Evolutionary conservation across 495 filamentous ascomycete genomes (phyloP), one percentile per base, ranked within the genome.

Genomic region (Parathielavia appendiculata): DNA sequence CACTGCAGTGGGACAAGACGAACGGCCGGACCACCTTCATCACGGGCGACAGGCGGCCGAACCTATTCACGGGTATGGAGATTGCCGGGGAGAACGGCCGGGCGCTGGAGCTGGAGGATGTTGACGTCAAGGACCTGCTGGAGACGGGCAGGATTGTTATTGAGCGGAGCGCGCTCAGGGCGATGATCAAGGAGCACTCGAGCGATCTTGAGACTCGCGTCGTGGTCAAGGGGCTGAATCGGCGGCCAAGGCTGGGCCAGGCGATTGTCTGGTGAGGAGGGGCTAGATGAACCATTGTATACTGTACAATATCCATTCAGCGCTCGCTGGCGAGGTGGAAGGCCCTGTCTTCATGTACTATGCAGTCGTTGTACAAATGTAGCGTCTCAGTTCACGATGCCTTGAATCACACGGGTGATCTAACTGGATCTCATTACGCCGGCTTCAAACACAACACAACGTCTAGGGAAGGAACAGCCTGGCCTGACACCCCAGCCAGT

Each of bases 101-200:
- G 57, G 83, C 85, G n/a, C 66, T 88, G 70, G 77, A 80, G 61
- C 75, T 83, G 56, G 72, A 71, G 14, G 89, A 96, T 62, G 87
- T 97, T 41, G 92, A 97, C 79, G 91, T 97, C 41, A 97, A 96
- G 80, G 87, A 96, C 73, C 71, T 97, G 58, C 68, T 98, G 67
- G 88, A 93, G 76, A 82, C 87, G 41, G 88, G 87, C 43, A 81
- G 90, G 58, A 74, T 97, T 63, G 83, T 97, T 51, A 86, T 98
- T 64, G 93, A 98, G 81, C 85, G 85, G 73, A 71, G 73, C 57
- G 92, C 91, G 44, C 76, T 98, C 72, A 81, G 86, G 70, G 74
- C 78, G 69, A 85, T 97, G 64, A 76, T 96, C 69, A 72, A 76
- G 64, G 72, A 77, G 48, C 92, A 96, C 73, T 84, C 87, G 75